A percentile compares a stretch with the other conserved stretches of the same genome.
phyloP scores from a whole-genome alignment of 176 grass and related monocot species.

The Echinochloa phyllopogon region DNA sequence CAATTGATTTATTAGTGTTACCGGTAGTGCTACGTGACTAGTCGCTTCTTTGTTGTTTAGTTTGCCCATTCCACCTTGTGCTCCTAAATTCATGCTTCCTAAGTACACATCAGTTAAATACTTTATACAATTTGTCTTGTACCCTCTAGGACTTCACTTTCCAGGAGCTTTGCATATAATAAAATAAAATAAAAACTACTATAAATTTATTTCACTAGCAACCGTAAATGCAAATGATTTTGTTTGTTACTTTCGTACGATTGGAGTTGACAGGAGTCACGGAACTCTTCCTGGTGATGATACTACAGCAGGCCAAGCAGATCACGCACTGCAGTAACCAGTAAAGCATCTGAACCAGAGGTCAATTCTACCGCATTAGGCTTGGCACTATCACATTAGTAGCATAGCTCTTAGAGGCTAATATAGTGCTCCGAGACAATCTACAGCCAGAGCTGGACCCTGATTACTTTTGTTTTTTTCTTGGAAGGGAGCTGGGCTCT shows the following conservation, averaged over 20 bases:
- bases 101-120: background rate
- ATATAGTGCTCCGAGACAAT: background rate
- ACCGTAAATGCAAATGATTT: background rate
- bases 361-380: background rate
- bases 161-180: no score
- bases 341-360: background rate
- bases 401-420: constrained; percentile 18
- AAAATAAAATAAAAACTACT: no score
- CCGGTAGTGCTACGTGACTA: background rate
- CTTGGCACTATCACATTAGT: background rate
- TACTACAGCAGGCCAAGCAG: constrained; percentile 37
- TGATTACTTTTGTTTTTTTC: background rate
- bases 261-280: background rate
- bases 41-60: background rate
- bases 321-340: background rate
- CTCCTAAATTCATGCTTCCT: background rate
- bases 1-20: background rate
- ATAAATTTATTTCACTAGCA: background rate
- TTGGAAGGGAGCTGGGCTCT: background rate
- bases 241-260: background rate
- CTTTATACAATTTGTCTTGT: background rate
- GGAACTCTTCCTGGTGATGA: constrained; percentile 26
- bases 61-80: constrained; percentile 16
- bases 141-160: no score
- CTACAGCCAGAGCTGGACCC: constrained; percentile 4